Evolutionary conservation across 2,329 filamentous ascomycete species (phyloP).

Genomic region (Didymella sp.): DNA sequence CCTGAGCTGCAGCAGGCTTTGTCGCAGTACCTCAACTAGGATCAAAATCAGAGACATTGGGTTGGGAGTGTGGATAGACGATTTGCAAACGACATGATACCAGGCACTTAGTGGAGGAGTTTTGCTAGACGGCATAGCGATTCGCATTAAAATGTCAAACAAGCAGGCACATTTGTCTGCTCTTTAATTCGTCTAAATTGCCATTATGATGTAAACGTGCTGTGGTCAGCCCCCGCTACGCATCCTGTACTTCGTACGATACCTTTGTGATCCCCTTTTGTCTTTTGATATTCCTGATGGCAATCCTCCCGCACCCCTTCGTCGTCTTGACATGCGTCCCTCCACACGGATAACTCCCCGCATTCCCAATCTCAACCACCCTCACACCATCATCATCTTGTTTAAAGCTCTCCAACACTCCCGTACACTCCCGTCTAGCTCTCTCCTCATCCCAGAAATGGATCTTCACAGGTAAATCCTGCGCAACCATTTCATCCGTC

Average conservation of each 20-base stretch:
- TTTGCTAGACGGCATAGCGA: constrained; percentile 19
- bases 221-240: constrained; percentile 1
- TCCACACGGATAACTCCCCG: constrained; percentile 75
- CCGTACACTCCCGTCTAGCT: constrained; percentile 54
- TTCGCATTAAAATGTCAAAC: constrained; percentile 4
- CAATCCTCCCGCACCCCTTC: constrained; percentile 64
- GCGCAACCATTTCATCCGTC: constrained; percentile 65
- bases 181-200: background rate
- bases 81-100: constrained; percentile 18
- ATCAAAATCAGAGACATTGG: background rate
- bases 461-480: constrained; percentile 54
- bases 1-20: constrained; percentile 52
- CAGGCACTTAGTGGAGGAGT: constrained; percentile 18
- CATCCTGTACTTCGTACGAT: constrained; percentile 50
- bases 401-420: constrained; percentile 51
- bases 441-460: constrained; percentile 73
- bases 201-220: background rate
- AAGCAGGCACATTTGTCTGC: background rate
- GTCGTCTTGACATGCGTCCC: constrained; percentile 74
- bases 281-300: constrained; percentile 71
- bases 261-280: constrained; percentile 69
- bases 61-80: constrained; percentile 2
- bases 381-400: constrained; percentile 54
- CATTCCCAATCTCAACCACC: constrained; percentile 72
- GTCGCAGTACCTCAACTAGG: constrained; percentile 36